Percentiles rank a stretch among this genome's conserved stretches.
Conservation (phyloP, 805 yeast species). For the Metschnikowia shivogae region DNA sequence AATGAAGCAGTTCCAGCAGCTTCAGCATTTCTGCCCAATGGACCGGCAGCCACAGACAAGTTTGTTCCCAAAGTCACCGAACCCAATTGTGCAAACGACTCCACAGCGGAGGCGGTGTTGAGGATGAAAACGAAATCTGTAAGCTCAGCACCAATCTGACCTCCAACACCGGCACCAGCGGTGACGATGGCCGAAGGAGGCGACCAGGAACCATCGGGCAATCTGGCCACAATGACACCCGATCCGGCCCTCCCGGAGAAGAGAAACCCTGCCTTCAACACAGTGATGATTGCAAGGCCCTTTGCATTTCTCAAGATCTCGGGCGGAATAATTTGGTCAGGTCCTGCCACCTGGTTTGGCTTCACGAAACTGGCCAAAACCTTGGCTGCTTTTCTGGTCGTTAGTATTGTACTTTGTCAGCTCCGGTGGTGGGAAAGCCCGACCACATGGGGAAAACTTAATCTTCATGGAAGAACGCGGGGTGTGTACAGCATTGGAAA, state of each 20-base stretch:
- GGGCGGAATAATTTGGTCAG: slow-evolving; percentile 87
- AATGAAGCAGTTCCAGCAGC: slow-evolving; percentile 94
- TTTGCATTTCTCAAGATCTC: slow-evolving; percentile 81
- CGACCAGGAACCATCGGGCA: slow-evolving; percentile 96
- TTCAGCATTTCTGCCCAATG: slow-evolving; percentile 95
- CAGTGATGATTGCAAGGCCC: slow-evolving; percentile 89
- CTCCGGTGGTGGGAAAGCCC: background rate
- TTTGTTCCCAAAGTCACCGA: slow-evolving; percentile 94
- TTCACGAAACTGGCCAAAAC: slow-evolving; percentile 84
- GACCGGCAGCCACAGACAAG: slow-evolving; percentile 94
- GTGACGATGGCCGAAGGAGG: slow-evolving; percentile 94
- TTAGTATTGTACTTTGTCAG: background rate
- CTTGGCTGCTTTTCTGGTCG: slow-evolving; percentile 80
- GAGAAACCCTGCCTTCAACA: slow-evolving; percentile 93
- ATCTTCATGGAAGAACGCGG: background rate
- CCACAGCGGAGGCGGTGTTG: slow-evolving; percentile 83
- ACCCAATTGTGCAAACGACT: slow-evolving; percentile 89
- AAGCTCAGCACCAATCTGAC: slow-evolving; percentile 92
- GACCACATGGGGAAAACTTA: background rate
- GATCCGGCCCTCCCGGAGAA: slow-evolving; percentile 98
- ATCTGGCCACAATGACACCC: slow-evolving; percentile 88
- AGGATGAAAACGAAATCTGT: slow-evolving; percentile 94
- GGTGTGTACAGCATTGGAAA: background rate
- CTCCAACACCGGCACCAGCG: slow-evolving; percentile 99
- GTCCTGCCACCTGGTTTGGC: slow-evolving; percentile 90